A percentile compares a stretch with the other conserved stretches of the same genome.
Conservation (phyloP, 768 basidiomycete species). For the Lactarius quietus region DNA sequence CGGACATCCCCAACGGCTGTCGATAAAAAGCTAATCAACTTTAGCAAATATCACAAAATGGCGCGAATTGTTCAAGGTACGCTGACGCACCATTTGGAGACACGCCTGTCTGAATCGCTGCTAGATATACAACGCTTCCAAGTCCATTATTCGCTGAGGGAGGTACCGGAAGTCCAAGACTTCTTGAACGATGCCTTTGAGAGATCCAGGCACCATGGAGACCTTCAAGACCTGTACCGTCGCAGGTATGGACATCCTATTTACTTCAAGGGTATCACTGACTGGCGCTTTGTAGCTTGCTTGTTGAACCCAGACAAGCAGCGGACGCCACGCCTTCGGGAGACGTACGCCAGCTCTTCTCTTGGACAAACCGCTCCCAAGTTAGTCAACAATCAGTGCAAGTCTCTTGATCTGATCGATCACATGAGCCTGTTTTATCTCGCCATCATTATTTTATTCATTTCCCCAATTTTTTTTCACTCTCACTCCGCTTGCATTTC, state of each 20-base stretch:
- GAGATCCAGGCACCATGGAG: conserved; percentile 71
- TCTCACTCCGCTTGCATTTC: conserved; percentile 17
- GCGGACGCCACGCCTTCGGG: conserved; percentile 59
- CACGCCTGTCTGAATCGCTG: background rate
- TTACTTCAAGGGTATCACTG: conserved; percentile 20
- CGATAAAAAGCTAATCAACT: conserved; percentile 83
- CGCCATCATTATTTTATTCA: conserved; percentile 8
- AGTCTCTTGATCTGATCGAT: conserved; percentile 15
- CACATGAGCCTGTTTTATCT: background rate
- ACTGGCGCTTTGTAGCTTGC: conserved; percentile 45
- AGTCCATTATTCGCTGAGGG: conserved; percentile 78
- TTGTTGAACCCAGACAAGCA: conserved; percentile 80
- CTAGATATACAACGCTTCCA: conserved; percentile 93
- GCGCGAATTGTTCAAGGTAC: conserved; percentile 79
- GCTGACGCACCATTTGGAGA: conserved; percentile 6
- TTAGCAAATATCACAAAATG: conserved; percentile 93
- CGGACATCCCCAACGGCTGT: conserved; percentile 74
- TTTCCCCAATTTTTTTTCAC: background rate
- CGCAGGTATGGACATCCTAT: conserved; percentile 54
- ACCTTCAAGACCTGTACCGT: conserved; percentile 80
- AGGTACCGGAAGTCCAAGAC: conserved; percentile 84
- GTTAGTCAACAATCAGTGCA: conserved; percentile 26
- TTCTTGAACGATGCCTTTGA: conserved; percentile 74
- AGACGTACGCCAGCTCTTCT: conserved; percentile 77
- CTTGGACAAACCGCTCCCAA: conserved; percentile 56